Evolutionary conservation across 306 rosid genomes (phyloP), one percentile per base, ranked within the genome.

Genomic region (Vachellia collinsii): DNA sequence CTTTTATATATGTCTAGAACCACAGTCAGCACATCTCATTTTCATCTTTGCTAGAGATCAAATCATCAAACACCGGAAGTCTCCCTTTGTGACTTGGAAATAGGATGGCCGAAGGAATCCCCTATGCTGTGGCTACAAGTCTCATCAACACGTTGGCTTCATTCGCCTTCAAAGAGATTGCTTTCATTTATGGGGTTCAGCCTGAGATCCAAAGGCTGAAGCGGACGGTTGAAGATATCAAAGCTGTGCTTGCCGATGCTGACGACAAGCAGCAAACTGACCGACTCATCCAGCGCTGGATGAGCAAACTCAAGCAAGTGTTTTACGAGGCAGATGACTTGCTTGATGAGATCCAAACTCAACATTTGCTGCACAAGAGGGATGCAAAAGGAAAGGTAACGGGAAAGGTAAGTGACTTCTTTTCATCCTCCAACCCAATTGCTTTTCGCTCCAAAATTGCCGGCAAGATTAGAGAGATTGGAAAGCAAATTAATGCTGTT

Each of bases 161-260:
- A 11, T 56, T 16, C 4, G 68, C 51, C 17, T 39, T 56, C 5
- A 8, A 14, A 6, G 53, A 74, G 22, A n/a, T 74, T 22, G 13
- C 4, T 22, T 3, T 1, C 19, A 39, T 74, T 11, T 20, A 6
- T 29, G 68, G 78, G 16, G 20, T 74, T 1, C 11, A 11, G n/a
- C 0, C 3, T 44, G 54, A 79, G 14, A 36, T 48, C 1, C 4
- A 50, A 38, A 51, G 37, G 34, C 47, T 44, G 7, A 41, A 51
- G 8, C 6, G 51, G 0, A 73, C 65, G 1, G 17, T 53, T 0
- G 65, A 37, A 53, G 25, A 16, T 9, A 65, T 34, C 16, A 12
- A 48, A 19, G 65, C 38, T n/a, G 65, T 47, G 50, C 66, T 78
- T 78, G 8, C 11, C 5, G 75, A 78, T 68, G 75, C 75, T 20